Conservation (phyloP, 805 yeast species). For the Wickerhamomyces tratensis region DNA sequence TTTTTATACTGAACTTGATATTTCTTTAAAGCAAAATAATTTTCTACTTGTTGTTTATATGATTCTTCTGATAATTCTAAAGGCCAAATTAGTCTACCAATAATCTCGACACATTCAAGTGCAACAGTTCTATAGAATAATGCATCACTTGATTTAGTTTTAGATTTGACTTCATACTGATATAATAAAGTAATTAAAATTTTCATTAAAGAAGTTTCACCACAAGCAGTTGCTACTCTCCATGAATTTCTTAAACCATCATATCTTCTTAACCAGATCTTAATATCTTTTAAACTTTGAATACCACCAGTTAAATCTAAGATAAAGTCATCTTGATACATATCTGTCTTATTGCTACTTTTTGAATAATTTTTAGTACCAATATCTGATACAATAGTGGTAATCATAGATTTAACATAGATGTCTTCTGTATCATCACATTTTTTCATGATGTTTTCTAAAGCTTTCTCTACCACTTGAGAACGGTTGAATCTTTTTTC, state of each 20-base stretch:
- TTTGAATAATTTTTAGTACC: not conserved
- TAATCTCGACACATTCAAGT: slow-evolving; percentile 62
- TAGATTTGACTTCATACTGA: slow-evolving; percentile 50
- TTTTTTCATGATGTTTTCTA: not conserved
- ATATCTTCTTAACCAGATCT: slow-evolving; percentile 77
- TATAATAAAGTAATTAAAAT: slow-evolving; percentile 70
- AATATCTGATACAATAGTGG: not conserved
- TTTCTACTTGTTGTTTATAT: slow-evolving; percentile 47
- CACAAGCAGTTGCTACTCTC: slow-evolving; percentile 84
- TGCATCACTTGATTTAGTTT: slow-evolving; percentile 14
- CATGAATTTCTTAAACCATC: slow-evolving; percentile 64
- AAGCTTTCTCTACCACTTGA: not conserved
- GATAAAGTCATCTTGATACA: not conserved
- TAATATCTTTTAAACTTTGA: slow-evolving; percentile 65
- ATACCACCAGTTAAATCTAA: slow-evolving; percentile 33
- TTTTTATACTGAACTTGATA: slow-evolving; percentile 68
- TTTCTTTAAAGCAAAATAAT: slow-evolving; percentile 51
- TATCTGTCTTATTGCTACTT: not conserved
- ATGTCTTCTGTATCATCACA: not conserved
- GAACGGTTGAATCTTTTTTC: not conserved
- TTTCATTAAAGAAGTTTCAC: slow-evolving; percentile 60
- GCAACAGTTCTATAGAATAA: slow-evolving; percentile 37
- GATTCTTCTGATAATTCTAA: slow-evolving; percentile 44
- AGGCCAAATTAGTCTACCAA: slow-evolving; percentile 87
- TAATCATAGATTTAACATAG: not conserved